These are phyloP conservation scores for Fusarium sp. DNA, from an alignment of 2,329 filamentous ascomycete species.

Conservation along the genomic window DNA sequence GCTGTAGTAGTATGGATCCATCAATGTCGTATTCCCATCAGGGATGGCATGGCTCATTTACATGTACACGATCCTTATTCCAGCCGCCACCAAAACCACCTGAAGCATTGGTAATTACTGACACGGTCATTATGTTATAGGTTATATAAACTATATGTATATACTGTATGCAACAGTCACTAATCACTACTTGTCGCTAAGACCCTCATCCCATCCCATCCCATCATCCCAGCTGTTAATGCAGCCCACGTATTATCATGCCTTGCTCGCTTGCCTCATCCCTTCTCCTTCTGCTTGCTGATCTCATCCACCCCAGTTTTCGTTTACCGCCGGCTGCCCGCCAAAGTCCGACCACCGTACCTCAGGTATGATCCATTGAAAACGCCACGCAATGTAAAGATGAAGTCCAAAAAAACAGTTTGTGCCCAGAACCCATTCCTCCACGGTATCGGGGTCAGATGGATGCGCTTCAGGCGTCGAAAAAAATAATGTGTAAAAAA, in stretches of 20 bases:
- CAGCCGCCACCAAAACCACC: neutral
- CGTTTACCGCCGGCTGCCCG: constrained; percentile 11
- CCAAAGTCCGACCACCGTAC: constrained; percentile 9
- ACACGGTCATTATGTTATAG: neutral
- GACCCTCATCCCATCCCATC: neutral
- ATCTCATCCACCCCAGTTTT: constrained; percentile 16
- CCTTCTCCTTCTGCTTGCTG: constrained; percentile 12
- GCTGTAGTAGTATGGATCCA: neutral
- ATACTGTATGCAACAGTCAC: constrained; percentile 24
- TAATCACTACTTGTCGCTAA: constrained; percentile 14
- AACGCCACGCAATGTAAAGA: constrained; percentile 41
- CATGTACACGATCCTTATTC: neutral
- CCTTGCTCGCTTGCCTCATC: constrained; percentile 4
- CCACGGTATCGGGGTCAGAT: neutral
- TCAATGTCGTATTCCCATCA: constrained; percentile 1
- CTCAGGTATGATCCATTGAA: constrained; percentile 28
- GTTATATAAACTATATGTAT: constrained; percentile 34
- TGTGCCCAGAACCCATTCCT: constrained; percentile 7
- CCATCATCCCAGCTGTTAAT: neutral
- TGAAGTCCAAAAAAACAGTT: constrained; percentile 20
- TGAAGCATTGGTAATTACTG: neutral
- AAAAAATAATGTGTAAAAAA: constrained; percentile 27
- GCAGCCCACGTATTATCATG: constrained; percentile 28
- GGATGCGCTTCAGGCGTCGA: constrained; percentile 21
- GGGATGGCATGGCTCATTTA: neutral